Evolutionary conservation across 768 basidiomycete genomes (phyloP), one percentile per base, ranked within the genome.

Genomic region (Trametes sanguinea): DNA sequence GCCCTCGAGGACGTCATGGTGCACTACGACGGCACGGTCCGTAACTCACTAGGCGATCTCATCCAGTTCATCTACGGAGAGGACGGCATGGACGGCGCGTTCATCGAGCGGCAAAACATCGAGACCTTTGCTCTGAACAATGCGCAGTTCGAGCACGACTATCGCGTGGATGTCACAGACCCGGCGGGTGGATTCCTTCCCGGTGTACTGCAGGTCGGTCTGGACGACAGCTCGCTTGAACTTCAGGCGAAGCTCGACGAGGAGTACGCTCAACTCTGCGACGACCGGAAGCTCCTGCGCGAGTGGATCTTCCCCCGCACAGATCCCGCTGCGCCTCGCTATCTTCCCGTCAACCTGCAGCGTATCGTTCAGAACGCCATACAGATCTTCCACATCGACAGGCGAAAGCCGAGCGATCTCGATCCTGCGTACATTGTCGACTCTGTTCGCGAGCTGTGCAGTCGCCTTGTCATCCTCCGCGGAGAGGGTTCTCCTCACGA

Each of bases 31-130:
- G 95, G 96, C 30, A 98, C 97, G 0, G 96, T 98, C 27, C 86
- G 97, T 56, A 99, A 99, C 72, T 98, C 97, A 2, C 83, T 96
- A 2, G 96, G 96, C 13, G 95, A 98, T 75, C 85, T 99, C 40
- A 83, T 99, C 30, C 95, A 98, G 72, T 98, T 98, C 74, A 82
- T 94, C 27, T 99, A 99, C 66, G 97, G 97, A 33, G 97, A 99
- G 73, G 97, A 99, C 70, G 97, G 97, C 45, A 98, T 98, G 92
- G 97, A 99, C 71, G 97, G 93, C 61, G 94, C 94, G 0, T 95
- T 88, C 75, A 97, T 99, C 73, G 97, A 99, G 78, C 90, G 90
- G 65, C 97, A 99, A 76, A 89, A 84, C 54, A 88, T 98, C 55
- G 94, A 96, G 67, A 94, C 92, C 0, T 95, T 94, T 66, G 88